Evolutionary conservation across 2,329 filamentous ascomycete species (phyloP).

Genomic region (Fusarium avenaceum): DNA sequence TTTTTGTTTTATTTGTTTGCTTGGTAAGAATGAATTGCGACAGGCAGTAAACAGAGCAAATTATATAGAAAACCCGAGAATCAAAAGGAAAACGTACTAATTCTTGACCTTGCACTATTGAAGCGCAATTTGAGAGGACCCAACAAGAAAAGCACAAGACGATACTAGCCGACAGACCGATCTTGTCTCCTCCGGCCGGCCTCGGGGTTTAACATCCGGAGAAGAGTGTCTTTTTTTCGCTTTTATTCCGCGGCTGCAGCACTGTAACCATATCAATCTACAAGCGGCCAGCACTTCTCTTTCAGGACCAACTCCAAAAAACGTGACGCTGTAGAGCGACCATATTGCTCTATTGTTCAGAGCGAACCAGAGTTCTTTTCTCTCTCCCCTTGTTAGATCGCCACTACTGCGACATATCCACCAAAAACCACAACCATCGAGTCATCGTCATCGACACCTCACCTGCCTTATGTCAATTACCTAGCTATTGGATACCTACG

Average conservation of each 20-base stretch:
- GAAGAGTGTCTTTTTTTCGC: conserved; percentile 16
- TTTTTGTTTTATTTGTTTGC: conserved; percentile 9
- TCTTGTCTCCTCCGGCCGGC: conserved; percentile 38
- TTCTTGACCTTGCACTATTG: conserved; percentile 8
- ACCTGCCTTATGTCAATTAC: conserved; percentile 6
- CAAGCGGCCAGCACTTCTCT: conserved; percentile 3
- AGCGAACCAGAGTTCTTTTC: conserved; percentile 12
- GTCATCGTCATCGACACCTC: conserved; percentile 48
- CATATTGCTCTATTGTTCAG: neutral
- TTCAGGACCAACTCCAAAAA: conserved; percentile 21
- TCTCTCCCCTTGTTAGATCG: conserved; percentile 18
- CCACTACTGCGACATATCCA: conserved; percentile 38
- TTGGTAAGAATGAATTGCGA: conserved; percentile 23
- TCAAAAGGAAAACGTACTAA: neutral
- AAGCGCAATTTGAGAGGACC: conserved; percentile 10
- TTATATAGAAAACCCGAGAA: neutral
- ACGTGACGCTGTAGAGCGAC: conserved; percentile 5
- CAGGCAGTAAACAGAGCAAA: neutral
- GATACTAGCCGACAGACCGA: conserved; percentile 48
- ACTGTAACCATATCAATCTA: conserved; percentile 8
- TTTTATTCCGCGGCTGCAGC: conserved; percentile 15
- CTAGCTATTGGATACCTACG: neutral
- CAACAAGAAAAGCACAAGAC: conserved; percentile 27
- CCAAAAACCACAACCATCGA: conserved; percentile 31
- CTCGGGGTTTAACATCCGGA: conserved; percentile 40